Percentiles rank a stretch among this genome's conserved stretches.
Conservation (phyloP, 2,329 filamentous ascomycete species). For the Huntiella savannae region DNA sequence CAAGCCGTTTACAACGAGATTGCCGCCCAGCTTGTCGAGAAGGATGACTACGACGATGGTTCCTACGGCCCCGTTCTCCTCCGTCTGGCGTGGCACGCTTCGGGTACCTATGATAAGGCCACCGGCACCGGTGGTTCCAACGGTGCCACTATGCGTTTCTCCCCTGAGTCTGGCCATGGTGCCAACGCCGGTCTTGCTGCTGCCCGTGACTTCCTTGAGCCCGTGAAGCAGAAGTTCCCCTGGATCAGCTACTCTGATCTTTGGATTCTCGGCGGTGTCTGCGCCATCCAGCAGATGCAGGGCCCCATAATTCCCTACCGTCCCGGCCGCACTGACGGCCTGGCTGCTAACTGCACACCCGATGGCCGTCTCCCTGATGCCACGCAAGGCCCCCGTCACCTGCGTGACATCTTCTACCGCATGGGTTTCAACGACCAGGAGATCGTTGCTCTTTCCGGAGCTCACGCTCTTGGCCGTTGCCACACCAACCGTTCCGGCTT, state of each 20-base stretch:
- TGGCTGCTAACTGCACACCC: conserved; percentile 71
- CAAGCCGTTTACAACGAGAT: conserved; percentile 88
- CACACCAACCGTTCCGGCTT: conserved; percentile 79
- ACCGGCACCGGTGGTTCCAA: conserved; percentile 86
- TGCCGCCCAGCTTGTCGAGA: conserved; percentile 60
- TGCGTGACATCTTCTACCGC: conserved; percentile 81
- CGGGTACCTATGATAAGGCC: conserved; percentile 76
- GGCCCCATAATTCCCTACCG: conserved; percentile 76
- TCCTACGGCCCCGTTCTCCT: conserved; percentile 86
- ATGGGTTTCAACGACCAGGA: conserved; percentile 98
- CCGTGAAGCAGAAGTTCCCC: conserved; percentile 71
- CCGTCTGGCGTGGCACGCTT: conserved; percentile 83
- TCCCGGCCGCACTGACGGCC: conserved; percentile 65
- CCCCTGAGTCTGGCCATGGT: conserved; percentile 72
- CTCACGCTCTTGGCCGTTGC: conserved; percentile 75
- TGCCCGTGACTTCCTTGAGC: conserved; percentile 84
- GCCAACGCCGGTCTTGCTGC: conserved; percentile 79
- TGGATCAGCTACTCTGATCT: conserved; percentile 96
- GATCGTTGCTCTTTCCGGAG: conserved; percentile 77
- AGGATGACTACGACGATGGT: conserved; percentile 91
- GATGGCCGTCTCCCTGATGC: conserved; percentile 77
- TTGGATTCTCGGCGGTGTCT: conserved; percentile 78
- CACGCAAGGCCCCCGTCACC: conserved; percentile 56
- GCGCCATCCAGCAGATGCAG: conserved; percentile 86
- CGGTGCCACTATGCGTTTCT: conserved; percentile 91